phyloP scores from a whole-genome alignment of 1,284 basidiomycete genomes.

The Phellopilus nigrolimitatus region DNA sequence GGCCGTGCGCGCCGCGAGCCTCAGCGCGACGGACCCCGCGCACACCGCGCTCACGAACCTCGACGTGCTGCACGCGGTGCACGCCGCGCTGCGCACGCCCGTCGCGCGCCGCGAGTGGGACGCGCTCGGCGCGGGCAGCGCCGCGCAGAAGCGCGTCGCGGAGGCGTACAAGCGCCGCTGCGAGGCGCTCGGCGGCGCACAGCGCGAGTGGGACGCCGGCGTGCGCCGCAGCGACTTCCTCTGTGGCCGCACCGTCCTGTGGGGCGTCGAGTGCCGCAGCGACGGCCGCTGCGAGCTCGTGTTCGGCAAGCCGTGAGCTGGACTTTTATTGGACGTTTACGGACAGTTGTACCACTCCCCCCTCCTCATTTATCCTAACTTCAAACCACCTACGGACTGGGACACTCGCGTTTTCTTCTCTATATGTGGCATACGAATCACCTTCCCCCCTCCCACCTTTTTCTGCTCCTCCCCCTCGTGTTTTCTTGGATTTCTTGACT shows the following conservation, averaged over 20 bases:
- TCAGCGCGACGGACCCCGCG: constrained; percentile 29
- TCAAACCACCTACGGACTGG: constrained; percentile 18
- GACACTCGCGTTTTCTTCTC: constrained; percentile 18
- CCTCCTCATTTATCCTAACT: constrained; percentile 1
- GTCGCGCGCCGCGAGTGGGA: constrained; percentile 64
- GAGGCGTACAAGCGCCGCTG: constrained; percentile 62
- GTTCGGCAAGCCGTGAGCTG: constrained; percentile 38
- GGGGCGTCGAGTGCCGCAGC: constrained; percentile 52
- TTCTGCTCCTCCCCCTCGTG: not conserved
- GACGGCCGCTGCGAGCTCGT: constrained; percentile 43
- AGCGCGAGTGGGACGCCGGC: constrained; percentile 57
- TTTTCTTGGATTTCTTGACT: too few relatives aligned
- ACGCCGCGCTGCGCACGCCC: constrained; percentile 49
- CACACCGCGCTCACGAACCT: constrained; percentile 47
- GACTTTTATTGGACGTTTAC: too few relatives aligned
- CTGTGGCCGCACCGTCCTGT: constrained; percentile 52
- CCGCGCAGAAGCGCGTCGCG: constrained; percentile 48
- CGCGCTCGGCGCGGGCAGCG: constrained; percentile 48
- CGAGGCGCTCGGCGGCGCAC: constrained; percentile 48
- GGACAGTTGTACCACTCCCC: not conserved
- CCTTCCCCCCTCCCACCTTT: constrained; percentile 3
- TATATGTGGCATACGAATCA: constrained; percentile 16
- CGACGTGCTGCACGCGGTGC: constrained; percentile 57
- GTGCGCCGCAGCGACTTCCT: constrained; percentile 64
- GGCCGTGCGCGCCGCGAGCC: constrained; percentile 30